Base-by-base conservation (phyloP, 495 filamentous ascomycete genomes). In the Daldinia bambusicola region DNA sequence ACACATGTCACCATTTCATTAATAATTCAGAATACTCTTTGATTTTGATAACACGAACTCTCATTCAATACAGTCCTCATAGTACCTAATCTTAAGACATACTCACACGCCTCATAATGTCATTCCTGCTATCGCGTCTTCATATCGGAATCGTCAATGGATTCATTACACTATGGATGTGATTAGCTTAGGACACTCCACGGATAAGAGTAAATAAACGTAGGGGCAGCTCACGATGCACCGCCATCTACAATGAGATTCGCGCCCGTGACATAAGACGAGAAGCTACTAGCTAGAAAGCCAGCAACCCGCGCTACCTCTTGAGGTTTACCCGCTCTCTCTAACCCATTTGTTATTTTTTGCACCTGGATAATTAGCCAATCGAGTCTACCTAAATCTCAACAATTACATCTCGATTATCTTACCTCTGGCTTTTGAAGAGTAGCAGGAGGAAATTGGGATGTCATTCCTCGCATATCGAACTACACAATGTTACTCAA, bases 271-370 rank as follows among this genome's bases (percentile, higher is more conserved):
- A 88, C 80, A 69, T 88, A 89, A 59, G 81, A 85, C 66, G 84
- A 86, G 74, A 88, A 87, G 6, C 85, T 84, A 66, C 82, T 85
- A 5, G 85, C 85, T 61, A 87, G 70, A 71, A 87, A 88, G 4
- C 87, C 87, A 13, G 84, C 87, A 14, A 89, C 87, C 41, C 83
- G 73, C 22, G 82, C 88, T 5, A 89, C 85, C 72, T 90, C 88
- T 41, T 82, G 79, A 2, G 87, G 85, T 18, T 59, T 55, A 0
- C 75, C 78, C 10, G 74, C 69, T 37, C 76, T 53, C 64, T 77
- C 77, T 12, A 78, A 53, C 7, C 74, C 76, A 31, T 78, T 75
- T 18, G 43, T 72, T 65, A 57, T 74, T 37, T 72, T 43, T 58
- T 75, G 69, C 4, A 68, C 52, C 73, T 77, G 20, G 34, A 36